Evolutionary conservation across 2,329 filamentous ascomycete genomes (phyloP).

Genomic region (Teratosphaeria destructans): DNA sequence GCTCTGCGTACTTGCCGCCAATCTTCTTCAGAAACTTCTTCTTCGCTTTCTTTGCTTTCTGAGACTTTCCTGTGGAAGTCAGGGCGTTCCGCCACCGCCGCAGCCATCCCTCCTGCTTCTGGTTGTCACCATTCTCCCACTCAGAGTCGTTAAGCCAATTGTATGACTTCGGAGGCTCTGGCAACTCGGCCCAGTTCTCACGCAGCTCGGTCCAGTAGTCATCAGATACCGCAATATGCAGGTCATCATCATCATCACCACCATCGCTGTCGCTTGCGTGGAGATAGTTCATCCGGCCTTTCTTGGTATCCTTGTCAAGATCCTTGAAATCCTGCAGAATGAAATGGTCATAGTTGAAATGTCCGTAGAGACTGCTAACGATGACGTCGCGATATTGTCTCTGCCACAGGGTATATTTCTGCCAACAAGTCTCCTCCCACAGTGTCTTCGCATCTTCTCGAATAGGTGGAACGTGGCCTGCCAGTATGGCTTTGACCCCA

Average conservation of each 20-base stretch:
- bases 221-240: conserved; percentile 56
- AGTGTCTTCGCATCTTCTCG: conserved; percentile 71
- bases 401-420: conserved; percentile 89
- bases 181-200: conserved; percentile 65
- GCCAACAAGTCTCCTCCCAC: conserved; percentile 98
- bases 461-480: conserved; percentile 87
- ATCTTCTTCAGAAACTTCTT: conserved; percentile 53
- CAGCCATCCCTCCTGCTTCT: neutral
- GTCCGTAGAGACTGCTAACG: conserved; percentile 68
- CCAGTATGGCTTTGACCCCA: conserved; percentile 88
- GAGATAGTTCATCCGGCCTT: conserved; percentile 29
- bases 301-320: conserved; percentile 49
- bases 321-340: conserved; percentile 78
- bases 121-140: neutral
- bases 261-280: neutral
- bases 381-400: conserved; percentile 86
- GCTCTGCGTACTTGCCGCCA: conserved; percentile 72
- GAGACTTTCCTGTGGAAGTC: neutral
- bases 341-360: conserved; percentile 99
- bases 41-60: conserved; percentile 30
- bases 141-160: conserved; percentile 3
- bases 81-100: neutral
- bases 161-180: conserved; percentile 36
- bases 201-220: conserved; percentile 74
- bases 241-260: conserved; percentile 27